Evolutionary conservation across 1,284 basidiomycete species (phyloP).

Genomic region (Tilletia caries): DNA sequence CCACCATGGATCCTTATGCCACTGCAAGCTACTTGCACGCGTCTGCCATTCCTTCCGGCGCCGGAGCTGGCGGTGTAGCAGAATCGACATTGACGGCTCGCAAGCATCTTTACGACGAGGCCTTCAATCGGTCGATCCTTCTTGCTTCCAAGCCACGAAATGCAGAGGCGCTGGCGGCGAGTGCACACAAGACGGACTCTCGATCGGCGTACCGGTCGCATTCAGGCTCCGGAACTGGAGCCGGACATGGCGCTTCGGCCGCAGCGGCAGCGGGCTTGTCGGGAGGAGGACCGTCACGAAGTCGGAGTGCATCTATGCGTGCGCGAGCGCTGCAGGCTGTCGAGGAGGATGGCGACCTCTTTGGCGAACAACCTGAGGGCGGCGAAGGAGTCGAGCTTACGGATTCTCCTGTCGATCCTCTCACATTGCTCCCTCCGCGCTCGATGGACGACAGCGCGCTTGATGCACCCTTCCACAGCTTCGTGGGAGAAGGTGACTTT

Average conservation of each 20-base stretch:
- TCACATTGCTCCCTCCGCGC: not conserved
- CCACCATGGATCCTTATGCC: not conserved
- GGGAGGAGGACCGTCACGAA: not conserved
- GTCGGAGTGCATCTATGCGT: constrained; percentile 2
- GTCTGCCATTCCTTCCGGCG: not conserved
- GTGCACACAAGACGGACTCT: constrained; percentile 1
- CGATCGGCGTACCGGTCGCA: not conserved
- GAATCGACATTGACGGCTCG: constrained; percentile 22
- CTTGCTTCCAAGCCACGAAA: constrained; percentile 19
- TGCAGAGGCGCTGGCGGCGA: constrained; percentile 15
- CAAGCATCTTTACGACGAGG: constrained; percentile 23
- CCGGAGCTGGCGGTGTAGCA: not conserved
- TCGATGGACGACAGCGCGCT: constrained; percentile 1
- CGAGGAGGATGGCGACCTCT: constrained; percentile 4
- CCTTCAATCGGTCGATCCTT: constrained; percentile 20
- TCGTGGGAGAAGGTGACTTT: constrained; percentile 3
- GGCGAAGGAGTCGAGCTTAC: not conserved
- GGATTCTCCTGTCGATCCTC: not conserved
- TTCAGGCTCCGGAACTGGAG: no score
- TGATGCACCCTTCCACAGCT: constrained; percentile 7
- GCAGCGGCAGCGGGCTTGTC: not conserved
- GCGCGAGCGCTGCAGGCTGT: not conserved
- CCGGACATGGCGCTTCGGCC: not conserved
- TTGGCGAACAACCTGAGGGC: constrained; percentile 1
- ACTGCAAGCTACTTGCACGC: constrained; percentile 15